phyloP scores from a whole-genome alignment of 176 grass and related monocot species.

The Metroxylon sagu region DNA sequence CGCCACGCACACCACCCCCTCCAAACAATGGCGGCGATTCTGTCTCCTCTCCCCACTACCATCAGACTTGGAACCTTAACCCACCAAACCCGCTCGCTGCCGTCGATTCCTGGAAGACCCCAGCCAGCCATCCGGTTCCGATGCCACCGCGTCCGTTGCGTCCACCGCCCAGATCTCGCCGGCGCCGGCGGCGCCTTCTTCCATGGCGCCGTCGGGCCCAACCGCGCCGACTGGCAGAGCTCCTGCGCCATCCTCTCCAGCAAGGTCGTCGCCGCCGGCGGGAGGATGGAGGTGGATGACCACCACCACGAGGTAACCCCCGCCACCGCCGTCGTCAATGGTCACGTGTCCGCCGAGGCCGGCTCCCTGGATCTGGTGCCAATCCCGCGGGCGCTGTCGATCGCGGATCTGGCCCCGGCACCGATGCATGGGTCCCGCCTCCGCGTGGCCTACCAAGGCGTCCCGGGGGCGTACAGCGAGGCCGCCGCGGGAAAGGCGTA shows the following conservation, averaged over 20 bases:
- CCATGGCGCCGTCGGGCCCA: constrained; percentile 20
- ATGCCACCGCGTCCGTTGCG: neutral
- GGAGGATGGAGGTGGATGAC: constrained; percentile 9
- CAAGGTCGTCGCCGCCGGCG: constrained; percentile 45
- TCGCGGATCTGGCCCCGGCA: constrained; percentile 66
- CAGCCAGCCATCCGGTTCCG: no score
- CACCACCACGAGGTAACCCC: constrained; percentile 7
- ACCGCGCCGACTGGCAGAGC: constrained; percentile 73
- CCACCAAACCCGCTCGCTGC: no score
- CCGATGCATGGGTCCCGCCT: constrained; percentile 82
- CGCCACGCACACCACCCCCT: no score
- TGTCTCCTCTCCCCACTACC: no score
- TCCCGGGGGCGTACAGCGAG: constrained; percentile 89
- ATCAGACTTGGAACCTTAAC: no score
- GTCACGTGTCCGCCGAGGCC: neutral
- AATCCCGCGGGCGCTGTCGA: constrained; percentile 40
- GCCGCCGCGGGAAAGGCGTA: constrained; percentile 90
- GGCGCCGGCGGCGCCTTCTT: constrained; percentile 26
- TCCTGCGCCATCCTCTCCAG: constrained; percentile 80
- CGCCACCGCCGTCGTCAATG: constrained; percentile 20
- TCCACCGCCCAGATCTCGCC: neutral
- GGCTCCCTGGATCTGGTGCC: constrained; percentile 15
- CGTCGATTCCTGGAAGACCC: no score
- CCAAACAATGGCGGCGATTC: no score
- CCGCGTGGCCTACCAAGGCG: constrained; percentile 91